Evolutionary conservation across 2,329 filamentous ascomycete genomes (phyloP).

Genomic region (Trichoderma asperellum): DNA sequence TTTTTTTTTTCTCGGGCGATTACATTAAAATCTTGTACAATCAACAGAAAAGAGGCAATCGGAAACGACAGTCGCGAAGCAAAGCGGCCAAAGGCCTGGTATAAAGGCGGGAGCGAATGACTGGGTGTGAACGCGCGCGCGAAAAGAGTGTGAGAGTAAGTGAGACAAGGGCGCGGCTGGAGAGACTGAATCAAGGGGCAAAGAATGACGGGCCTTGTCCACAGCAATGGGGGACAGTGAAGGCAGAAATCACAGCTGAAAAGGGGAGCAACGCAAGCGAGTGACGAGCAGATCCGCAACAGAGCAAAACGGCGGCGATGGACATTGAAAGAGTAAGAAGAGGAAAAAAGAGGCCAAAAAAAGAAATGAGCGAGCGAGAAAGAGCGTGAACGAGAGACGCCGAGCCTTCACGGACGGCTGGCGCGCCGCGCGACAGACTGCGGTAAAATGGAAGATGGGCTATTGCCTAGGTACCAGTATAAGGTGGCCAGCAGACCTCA

Average conservation of each 20-base stretch:
- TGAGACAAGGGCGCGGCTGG: background rate
- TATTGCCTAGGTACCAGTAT: background rate
- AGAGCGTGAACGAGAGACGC: constrained; percentile 11
- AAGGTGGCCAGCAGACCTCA: background rate
- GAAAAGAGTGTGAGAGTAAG: constrained; percentile 4
- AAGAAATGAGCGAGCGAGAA: background rate
- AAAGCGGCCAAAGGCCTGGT: background rate
- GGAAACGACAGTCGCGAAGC: constrained; percentile 11
- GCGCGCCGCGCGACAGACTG: constrained; percentile 10
- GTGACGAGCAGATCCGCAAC: constrained; percentile 3
- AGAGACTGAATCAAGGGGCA: constrained; percentile 16
- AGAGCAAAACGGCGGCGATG: background rate
- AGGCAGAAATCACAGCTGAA: constrained; percentile 3
- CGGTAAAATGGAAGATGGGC: background rate
- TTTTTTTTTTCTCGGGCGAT: background rate
- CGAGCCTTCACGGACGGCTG: background rate
- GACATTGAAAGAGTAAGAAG: background rate
- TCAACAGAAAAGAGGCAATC: constrained; percentile 13
- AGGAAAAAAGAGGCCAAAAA: background rate
- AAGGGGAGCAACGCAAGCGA: constrained; percentile 18
- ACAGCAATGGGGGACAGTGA: background rate
- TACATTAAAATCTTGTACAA: background rate
- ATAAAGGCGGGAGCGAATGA: constrained; percentile 1
- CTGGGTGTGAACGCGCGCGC: constrained; percentile 10
- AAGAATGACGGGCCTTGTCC: constrained; percentile 16